phyloP scores from a whole-genome alignment of 768 basidiomycete species.

The Amanita muscaria region DNA sequence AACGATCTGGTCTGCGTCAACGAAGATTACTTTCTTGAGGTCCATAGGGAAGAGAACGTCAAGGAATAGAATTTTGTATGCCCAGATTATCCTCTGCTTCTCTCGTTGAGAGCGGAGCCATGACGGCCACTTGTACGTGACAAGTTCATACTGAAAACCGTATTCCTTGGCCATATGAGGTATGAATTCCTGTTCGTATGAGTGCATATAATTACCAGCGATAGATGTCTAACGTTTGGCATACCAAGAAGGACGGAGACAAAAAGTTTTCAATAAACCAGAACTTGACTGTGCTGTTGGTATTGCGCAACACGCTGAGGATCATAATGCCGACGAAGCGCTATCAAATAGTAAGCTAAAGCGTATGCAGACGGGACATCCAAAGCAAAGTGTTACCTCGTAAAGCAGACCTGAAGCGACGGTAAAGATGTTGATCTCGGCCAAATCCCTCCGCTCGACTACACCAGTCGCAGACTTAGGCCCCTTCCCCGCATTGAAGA shows the following conservation, averaged over 20 bases:
- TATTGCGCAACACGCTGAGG: conserved; percentile 89
- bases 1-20: conserved; percentile 97
- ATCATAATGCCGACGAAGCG: conserved; percentile 99
- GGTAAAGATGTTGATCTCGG: conserved; percentile 98
- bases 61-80: conserved; percentile 98
- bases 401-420: conserved; percentile 95
- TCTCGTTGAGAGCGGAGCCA: conserved; percentile 97
- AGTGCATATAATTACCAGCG: not conserved
- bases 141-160: conserved; percentile 91
- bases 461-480: conserved; percentile 18
- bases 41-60: conserved; percentile 99
- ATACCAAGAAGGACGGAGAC: conserved; percentile 89
- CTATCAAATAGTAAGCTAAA: conserved; percentile 29
- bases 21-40: conserved; percentile 97
- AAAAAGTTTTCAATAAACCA: conserved; percentile 99
- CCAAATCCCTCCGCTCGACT: conserved; percentile 37
- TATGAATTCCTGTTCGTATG: conserved; percentile 76
- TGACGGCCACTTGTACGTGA: conserved; percentile 98
- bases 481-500: conserved; percentile 29
- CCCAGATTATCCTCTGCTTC: conserved; percentile 98
- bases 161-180: conserved; percentile 89
- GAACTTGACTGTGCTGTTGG: conserved; percentile 92
- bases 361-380: not conserved
- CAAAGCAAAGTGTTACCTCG: conserved; percentile 48
- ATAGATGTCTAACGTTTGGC: conserved; percentile 15